Conservation (phyloP, 768 basidiomycete genomes). For the Lactifluus volemus region DNA sequence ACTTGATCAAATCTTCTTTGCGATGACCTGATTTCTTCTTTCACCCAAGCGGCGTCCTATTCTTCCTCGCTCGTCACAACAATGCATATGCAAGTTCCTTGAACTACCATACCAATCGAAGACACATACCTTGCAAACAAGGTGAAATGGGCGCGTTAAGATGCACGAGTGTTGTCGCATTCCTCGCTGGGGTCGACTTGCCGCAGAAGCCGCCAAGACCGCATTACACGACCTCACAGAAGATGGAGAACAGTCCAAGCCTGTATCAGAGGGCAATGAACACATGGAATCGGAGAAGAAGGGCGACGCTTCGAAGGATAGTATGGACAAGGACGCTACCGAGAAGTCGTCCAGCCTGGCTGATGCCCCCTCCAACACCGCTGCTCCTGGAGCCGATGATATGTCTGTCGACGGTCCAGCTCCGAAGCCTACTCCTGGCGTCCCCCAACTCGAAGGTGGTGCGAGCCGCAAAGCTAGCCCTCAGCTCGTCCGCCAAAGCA, state of each 20-base stretch:
- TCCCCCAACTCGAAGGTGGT: slow-evolving; percentile 69
- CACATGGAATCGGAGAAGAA: slow-evolving; percentile 24
- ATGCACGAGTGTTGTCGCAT: slow-evolving; percentile 90
- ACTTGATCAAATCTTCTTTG: too few relatives aligned
- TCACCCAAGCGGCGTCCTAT: too few relatives aligned
- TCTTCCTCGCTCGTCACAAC: slow-evolving; percentile 57
- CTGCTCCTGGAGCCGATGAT: slow-evolving; percentile 25
- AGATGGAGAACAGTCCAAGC: slow-evolving; percentile 29
- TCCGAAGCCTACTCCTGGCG: slow-evolving; percentile 32
- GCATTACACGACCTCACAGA: slow-evolving; percentile 77
- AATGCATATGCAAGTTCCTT: slow-evolving; percentile 93
- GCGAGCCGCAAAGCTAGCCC: slow-evolving; percentile 78
- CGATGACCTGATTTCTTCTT: too few relatives aligned
- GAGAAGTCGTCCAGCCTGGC: slow-evolving; percentile 10
- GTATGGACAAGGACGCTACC: slow-evolving; percentile 20
- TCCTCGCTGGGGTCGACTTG: slow-evolving; percentile 88
- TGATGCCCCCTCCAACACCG: slow-evolving; percentile 18
- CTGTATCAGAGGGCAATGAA: slow-evolving; percentile 26
- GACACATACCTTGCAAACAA: slow-evolving; percentile 78
- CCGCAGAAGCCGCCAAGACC: slow-evolving; percentile 88
- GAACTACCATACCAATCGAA: slow-evolving; percentile 94
- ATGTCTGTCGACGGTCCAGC: slow-evolving; percentile 41
- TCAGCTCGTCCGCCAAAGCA: slow-evolving; percentile 82
- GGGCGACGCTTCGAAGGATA: slow-evolving; percentile 32
- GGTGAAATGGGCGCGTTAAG: slow-evolving; percentile 67